Evolutionary conservation across 2,329 filamentous ascomycete species (phyloP).

Genomic region (Colletotrichum abscissum): DNA sequence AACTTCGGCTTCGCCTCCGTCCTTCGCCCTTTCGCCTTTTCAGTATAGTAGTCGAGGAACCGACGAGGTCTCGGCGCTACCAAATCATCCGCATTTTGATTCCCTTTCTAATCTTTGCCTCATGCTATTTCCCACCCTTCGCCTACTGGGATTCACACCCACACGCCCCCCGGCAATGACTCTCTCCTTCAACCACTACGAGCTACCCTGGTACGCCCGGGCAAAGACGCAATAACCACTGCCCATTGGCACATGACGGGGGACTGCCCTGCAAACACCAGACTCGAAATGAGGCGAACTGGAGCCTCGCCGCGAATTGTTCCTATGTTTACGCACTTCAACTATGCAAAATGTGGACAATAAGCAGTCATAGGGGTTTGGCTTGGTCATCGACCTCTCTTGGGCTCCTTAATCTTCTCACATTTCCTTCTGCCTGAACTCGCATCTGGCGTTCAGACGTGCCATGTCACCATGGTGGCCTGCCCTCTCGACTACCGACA

Average conservation of each 20-base stretch:
- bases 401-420: constrained; percentile 3
- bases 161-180: constrained; percentile 10
- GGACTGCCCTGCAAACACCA: constrained; percentile 33
- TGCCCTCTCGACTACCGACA: constrained; percentile 5
- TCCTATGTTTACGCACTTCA: constrained; percentile 17
- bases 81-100: not conserved
- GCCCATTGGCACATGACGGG: constrained; percentile 32
- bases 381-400: constrained; percentile 9
- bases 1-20: constrained; percentile 22
- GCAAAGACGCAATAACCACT: constrained; percentile 29
- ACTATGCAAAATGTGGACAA: constrained; percentile 17
- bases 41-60: not conserved
- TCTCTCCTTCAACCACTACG: constrained; percentile 3
- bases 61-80: not conserved
- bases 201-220: constrained; percentile 10
- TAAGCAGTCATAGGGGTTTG: constrained; percentile 7
- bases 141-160: constrained; percentile 12
- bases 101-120: constrained; percentile 10
- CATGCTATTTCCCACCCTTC: constrained; percentile 11
- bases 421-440: constrained; percentile 1
- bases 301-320: constrained; percentile 27
- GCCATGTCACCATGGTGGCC: constrained; percentile 28
- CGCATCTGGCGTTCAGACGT: constrained; percentile 20
- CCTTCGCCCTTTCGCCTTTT: constrained; percentile 5
- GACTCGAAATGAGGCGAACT: constrained; percentile 33